Evolutionary conservation across 2,329 filamentous ascomycete genomes (phyloP), one percentile per base, ranked within the genome.

Genomic region (Pseudogymnoascus sp.): DNA sequence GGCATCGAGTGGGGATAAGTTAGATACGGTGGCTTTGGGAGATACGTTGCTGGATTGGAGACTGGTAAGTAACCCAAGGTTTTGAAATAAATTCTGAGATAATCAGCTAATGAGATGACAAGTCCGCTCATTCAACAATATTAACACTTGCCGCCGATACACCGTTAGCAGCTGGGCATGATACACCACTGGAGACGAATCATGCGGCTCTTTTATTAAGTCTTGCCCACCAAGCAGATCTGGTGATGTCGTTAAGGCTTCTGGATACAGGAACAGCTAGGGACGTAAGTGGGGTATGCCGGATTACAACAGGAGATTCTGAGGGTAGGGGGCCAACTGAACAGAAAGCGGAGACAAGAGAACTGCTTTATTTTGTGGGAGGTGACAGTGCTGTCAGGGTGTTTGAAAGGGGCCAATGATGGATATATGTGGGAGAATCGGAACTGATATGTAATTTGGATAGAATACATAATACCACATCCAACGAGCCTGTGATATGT

Each of bases 241-340:
- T 83, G 66, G 82, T 93, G 3, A 76, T 96, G 69, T 85, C 89
- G 65, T 77, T 95, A 64, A 81, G 93, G 61, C 82, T 88, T 71
- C 75, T 98, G 65, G 92, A 96, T 71, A 96, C 92, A 0, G 93
- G 93, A 0, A 87, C 87, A n/a, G 93, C 93, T 66, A 88, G 84
- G 72, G 93, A 97, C 75, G 90, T 98, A 33, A 96, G 90, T 76
- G 93, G 93, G 2, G 91, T 96, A 46, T 71, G 97, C 66, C 83
- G 92, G 68, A 81, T 95, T 60, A 93, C 89, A 16, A 80, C 81
- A 50, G 87, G 87, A 3, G 77, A 71, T 24, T 71, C 68, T 43
- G 65, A 65, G 26, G 70, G 66, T 61, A 64, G 66, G 8, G 70
- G 71, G 28, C 66, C 61, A 31, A 78, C 78, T 14, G 63, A 63